Evolutionary conservation across 306 rosid species (phyloP), one percentile per base, ranked within the genome.

Genomic region (Alnus glutinosa): DNA sequence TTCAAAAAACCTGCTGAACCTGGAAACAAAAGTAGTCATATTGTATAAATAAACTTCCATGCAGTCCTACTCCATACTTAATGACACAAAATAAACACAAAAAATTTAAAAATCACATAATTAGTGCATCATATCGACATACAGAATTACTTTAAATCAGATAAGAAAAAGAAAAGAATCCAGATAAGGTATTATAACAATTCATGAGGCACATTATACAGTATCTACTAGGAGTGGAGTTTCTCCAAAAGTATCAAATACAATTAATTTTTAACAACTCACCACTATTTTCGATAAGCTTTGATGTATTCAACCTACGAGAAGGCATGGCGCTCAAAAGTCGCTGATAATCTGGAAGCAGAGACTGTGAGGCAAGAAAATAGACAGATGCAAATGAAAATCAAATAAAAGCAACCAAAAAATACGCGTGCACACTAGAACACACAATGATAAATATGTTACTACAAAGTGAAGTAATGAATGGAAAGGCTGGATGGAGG

Each of bases 291-390:
- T 96, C 99, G 66, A 96, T 84, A 80, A 96, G 98, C 94, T 93
- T 96, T 44, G 96, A 90, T 48, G 98, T 88, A 83, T 96, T 96
- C 91, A 96, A 78, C 91, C 99, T 93, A 80, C 98, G 98, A 84
- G 98, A 84, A 78, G 97, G 99, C 77, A 71, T 77, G 85, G 99
- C 88, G 86, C 99, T 93, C 84, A 96, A 80, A 70, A 96, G 92
- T 86, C 99, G 94, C 88, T 96, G 99, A 87, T 93, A 96, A 90
- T 96, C 98, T 89, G 94, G 98, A 93, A 93, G 98, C 84, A 96
- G 89, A 89, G 98, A 85, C 99, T 96, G 91, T 63, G 86, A 83
- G 84, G 80, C 88, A 86, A 74, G 85, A 80, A 90, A 80, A 84
- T 71, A 78, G 75, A 80, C 68, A 89, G 63, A 74, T 77, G 73